These are phyloP conservation scores for Kalanchoe fedtschenkoi DNA, from an alignment of 164 flowering plant genomes.

Conservation along the genomic window DNA sequence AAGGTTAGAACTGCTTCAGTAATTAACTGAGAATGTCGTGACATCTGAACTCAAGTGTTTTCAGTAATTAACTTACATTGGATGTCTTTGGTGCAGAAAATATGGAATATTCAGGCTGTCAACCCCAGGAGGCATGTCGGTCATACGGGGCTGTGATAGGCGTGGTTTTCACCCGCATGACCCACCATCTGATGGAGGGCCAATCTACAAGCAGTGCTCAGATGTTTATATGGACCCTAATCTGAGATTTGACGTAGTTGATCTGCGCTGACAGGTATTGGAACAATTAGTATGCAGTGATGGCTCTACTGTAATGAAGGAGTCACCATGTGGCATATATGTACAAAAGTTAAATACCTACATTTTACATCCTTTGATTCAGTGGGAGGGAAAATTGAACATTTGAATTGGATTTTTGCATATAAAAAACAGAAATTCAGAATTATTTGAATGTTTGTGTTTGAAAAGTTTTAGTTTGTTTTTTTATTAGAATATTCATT, in stretches of 20 bases:
- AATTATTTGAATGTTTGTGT: too few relatives aligned
- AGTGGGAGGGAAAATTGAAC: too few relatives aligned
- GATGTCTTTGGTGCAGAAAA: slow-evolving; percentile 29
- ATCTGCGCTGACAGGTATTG: slow-evolving; percentile 47
- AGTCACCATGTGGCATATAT: too few relatives aligned
- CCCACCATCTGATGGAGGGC: slow-evolving; percentile 74
- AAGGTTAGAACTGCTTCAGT: slow-evolving; percentile 24
- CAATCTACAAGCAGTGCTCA: slow-evolving; percentile 78
- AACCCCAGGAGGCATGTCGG: slow-evolving; percentile 78
- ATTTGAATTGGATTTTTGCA: too few relatives aligned
- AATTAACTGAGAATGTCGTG: background rate
- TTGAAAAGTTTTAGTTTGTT: too few relatives aligned
- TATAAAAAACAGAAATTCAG: too few relatives aligned
- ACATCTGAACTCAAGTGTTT: background rate
- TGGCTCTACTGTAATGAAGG: too few relatives aligned
- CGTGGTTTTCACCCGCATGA: slow-evolving; percentile 91
- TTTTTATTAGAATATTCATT: too few relatives aligned
- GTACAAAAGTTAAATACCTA: too few relatives aligned
- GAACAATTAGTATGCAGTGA: too few relatives aligned
- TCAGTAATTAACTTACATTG: background rate
- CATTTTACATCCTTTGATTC: too few relatives aligned
- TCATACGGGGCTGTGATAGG: slow-evolving; percentile 65
- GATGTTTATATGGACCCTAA: slow-evolving; percentile 83
- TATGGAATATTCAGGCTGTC: slow-evolving; percentile 89
- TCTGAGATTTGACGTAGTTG: slow-evolving; percentile 73